Conservation (phyloP, 164 flowering plant species). For the Stephania yunnanensis region DNA sequence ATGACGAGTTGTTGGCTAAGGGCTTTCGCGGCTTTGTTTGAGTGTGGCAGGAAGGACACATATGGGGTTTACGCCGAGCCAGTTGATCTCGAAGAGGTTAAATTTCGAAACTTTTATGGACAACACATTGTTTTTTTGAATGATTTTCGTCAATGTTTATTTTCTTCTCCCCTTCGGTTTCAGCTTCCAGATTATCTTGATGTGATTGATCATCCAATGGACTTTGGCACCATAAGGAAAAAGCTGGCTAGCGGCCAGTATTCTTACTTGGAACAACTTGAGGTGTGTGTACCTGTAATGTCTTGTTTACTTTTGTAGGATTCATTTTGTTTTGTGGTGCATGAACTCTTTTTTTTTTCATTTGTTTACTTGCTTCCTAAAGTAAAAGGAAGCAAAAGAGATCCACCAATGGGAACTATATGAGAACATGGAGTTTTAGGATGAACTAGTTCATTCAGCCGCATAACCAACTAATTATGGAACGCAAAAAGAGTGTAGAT, state of each 20-base stretch:
- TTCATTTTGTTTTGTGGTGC: not conserved
- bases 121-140: not conserved
- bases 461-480: not conserved
- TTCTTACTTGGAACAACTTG: conserved; percentile 63
- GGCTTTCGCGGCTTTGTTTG: not conserved
- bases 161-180: not conserved
- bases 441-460: not conserved
- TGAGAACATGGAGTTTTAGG: no score
- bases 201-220: conserved; percentile 87
- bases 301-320: not conserved
- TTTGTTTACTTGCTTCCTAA: no score
- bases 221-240: conserved; percentile 86
- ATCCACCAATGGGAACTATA: no score
- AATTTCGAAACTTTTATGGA: not conserved
- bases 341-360: no score
- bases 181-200: conserved; percentile 97
- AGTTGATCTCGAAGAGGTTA: conserved; percentile 91
- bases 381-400: no score
- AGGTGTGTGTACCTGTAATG: conserved; percentile 42
- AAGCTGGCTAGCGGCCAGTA: conserved; percentile 69
- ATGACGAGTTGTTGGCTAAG: not conserved
- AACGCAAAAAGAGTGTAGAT: not conserved
- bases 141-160: not conserved
- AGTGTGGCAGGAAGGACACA: conserved; percentile 75
- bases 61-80: conserved; percentile 96